Conservation (phyloP, 1,284 basidiomycete genomes). For the Leccinum griseonigrum region DNA sequence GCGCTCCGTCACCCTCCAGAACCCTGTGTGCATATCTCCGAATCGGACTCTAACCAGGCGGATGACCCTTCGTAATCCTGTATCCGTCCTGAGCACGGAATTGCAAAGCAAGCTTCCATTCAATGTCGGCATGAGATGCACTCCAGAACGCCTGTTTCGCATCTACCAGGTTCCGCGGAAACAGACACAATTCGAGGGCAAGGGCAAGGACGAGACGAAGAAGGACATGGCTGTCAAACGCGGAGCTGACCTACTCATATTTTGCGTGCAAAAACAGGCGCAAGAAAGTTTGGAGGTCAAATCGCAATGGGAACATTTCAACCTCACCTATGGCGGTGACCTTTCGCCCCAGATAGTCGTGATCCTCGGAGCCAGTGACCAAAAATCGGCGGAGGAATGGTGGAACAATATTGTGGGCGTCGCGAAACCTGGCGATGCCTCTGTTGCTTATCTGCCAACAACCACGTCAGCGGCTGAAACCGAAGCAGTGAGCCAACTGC, state of each 20-base stretch:
- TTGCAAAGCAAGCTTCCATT: constrained; percentile 20
- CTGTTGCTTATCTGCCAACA: constrained; percentile 21
- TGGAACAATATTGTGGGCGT: constrained; percentile 12
- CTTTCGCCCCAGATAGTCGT: constrained; percentile 28
- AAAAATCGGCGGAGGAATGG: constrained; percentile 21
- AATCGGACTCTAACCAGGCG: constrained; percentile 2
- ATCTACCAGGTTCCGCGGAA: constrained; percentile 19
- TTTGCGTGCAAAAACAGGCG: constrained; percentile 16
- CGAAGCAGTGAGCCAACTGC: constrained; percentile 11
- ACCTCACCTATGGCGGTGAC: constrained; percentile 25
- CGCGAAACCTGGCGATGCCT: constrained; percentile 1
- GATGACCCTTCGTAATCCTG: constrained; percentile 16
- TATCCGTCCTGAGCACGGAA: constrained; percentile 8
- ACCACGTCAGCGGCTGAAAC: neutral
- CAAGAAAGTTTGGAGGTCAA: constrained; percentile 10
- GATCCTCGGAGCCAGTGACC: constrained; percentile 20
- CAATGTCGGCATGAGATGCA: constrained; percentile 18
- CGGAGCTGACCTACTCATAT: constrained; percentile 25
- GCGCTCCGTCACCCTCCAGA: constrained; percentile 18
- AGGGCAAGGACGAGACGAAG: constrained; percentile 5
- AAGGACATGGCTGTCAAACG: constrained; percentile 16
- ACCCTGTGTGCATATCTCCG: constrained; percentile 12
- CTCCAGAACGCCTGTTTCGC: constrained; percentile 18
- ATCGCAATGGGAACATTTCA: constrained; percentile 26
- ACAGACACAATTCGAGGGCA: neutral